A percentile compares a stretch with the other conserved stretches of the same genome.
Conservation (phyloP, 2,329 filamentous ascomycete species). For the Macroventuria anomochaeta region DNA sequence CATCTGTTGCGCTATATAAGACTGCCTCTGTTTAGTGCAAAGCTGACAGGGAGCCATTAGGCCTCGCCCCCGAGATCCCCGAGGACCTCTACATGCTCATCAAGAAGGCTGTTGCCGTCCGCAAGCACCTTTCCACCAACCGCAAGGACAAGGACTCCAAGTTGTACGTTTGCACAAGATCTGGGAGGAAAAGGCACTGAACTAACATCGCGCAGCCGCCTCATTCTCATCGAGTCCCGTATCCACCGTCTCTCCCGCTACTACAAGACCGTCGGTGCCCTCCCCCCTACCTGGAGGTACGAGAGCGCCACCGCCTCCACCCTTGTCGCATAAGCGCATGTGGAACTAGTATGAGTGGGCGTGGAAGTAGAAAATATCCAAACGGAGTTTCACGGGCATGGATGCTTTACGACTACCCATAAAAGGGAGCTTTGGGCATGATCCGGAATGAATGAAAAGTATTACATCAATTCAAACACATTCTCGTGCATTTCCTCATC, state of each 20-base stretch:
- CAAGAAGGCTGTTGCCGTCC: slow-evolving; percentile 94
- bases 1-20: slow-evolving; percentile 74
- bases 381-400: slow-evolving; percentile 47
- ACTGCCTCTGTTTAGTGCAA: slow-evolving; percentile 50
- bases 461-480: slow-evolving; percentile 38
- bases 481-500: slow-evolving; percentile 19
- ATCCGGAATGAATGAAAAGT: slow-evolving; percentile 50
- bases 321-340: slow-evolving; percentile 51
- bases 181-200: background rate
- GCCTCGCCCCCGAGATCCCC: slow-evolving; percentile 97
- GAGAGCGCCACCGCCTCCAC: slow-evolving; percentile 86
- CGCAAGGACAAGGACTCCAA: slow-evolving; percentile 99
- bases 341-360: slow-evolving; percentile 30
- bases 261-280: slow-evolving; percentile 93
- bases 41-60: slow-evolving; percentile 60
- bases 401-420: slow-evolving; percentile 44
- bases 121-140: slow-evolving; percentile 99
- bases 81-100: slow-evolving; percentile 99
- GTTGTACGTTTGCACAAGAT: slow-evolving; percentile 60
- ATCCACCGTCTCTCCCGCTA: slow-evolving; percentile 99
- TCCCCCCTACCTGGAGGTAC: slow-evolving; percentile 97
- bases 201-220: slow-evolving; percentile 63
- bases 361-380: slow-evolving; percentile 37
- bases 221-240: slow-evolving; percentile 99
- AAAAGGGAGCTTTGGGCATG: slow-evolving; percentile 37